Percentiles rank a stretch among this genome's conserved stretches.
Conservation (phyloP, 2,329 filamentous ascomycete genomes). For the Epichloe uncinata region DNA sequence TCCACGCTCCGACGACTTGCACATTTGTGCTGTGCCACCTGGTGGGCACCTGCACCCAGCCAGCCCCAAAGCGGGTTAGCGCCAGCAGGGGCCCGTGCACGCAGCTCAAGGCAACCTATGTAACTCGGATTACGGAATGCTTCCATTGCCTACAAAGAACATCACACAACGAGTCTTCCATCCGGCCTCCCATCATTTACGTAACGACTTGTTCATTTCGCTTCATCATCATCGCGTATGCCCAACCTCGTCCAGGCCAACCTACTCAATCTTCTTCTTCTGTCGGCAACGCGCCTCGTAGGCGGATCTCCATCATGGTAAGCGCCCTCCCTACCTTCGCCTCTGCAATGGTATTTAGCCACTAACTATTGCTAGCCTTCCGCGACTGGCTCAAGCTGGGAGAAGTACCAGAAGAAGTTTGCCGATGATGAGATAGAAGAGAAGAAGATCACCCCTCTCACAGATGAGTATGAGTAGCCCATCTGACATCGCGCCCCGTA, state of each 20-base stretch:
- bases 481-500: background rate
- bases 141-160: constrained; percentile 17
- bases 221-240: background rate
- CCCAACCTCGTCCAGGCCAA: background rate
- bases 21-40: constrained; percentile 2
- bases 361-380: constrained; percentile 54
- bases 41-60: constrained; percentile 4
- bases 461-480: constrained; percentile 68
- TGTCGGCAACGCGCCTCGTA: constrained; percentile 11
- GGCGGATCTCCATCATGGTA: constrained; percentile 29
- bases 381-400: constrained; percentile 88
- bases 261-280: background rate
- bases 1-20: constrained; percentile 24
- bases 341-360: constrained; percentile 3
- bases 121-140: constrained; percentile 25
- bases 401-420: constrained; percentile 97
- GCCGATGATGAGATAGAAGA: constrained; percentile 95
- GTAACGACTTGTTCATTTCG: background rate
- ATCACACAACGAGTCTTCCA: background rate
- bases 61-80: constrained; percentile 13
- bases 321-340: constrained; percentile 9
- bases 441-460: constrained; percentile 97
- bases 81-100: constrained; percentile 16
- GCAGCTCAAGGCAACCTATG: constrained; percentile 25
- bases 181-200: background rate